These are phyloP conservation scores for Grammothele lineata DNA, from an alignment of 768 basidiomycete species.

Conservation along the genomic window DNA sequence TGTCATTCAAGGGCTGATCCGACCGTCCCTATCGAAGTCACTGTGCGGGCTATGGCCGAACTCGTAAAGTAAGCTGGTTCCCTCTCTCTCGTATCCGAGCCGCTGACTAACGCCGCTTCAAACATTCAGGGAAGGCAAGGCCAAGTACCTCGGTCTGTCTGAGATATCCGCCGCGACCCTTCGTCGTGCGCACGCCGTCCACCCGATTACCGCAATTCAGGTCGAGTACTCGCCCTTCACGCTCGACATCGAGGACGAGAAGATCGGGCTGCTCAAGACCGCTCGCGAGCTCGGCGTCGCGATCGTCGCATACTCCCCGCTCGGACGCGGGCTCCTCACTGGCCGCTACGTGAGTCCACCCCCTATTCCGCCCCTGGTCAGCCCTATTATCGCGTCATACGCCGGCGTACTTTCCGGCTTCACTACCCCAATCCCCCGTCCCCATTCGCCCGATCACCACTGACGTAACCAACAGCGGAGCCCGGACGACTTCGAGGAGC, in stretches of 20 bases:
- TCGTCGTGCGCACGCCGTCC: constrained; percentile 33
- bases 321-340: constrained; percentile 28
- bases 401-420: too few species aligned
- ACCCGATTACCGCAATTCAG: constrained; percentile 41
- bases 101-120: background rate
- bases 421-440: too few species aligned
- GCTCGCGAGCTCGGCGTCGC: constrained; percentile 41
- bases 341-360: constrained; percentile 27
- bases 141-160: constrained; percentile 26
- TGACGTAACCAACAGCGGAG: background rate
- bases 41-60: constrained; percentile 24
- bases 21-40: constrained; percentile 23
- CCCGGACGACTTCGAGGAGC: constrained; percentile 26
- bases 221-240: constrained; percentile 44
- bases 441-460: too few species aligned
- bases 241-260: constrained; percentile 40
- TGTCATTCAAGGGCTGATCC: constrained; percentile 26
- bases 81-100: background rate
- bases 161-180: constrained; percentile 22
- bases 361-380: constrained; percentile 24
- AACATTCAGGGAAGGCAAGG: constrained; percentile 23
- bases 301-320: constrained; percentile 41
- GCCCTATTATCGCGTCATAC: background rate
- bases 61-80: constrained; percentile 19
- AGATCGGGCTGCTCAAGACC: constrained; percentile 35